Percentiles rank a stretch among this genome's conserved stretches.
Conservation (phyloP, 2,329 filamentous ascomycete genomes). For the Calonectria fujianensis region DNA sequence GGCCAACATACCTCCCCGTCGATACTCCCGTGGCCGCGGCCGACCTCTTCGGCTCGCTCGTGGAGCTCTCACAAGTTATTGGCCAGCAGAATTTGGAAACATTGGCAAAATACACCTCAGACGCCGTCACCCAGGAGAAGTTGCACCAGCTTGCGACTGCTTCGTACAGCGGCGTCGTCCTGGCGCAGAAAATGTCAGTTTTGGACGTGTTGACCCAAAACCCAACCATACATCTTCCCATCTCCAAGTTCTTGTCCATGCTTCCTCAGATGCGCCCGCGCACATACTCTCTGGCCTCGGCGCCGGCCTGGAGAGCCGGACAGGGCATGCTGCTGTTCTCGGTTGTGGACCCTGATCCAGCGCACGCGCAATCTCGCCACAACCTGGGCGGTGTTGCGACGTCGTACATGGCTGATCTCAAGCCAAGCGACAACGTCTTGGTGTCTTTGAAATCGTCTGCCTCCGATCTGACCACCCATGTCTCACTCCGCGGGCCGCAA, state of each 20-base stretch:
- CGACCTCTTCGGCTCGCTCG: background rate
- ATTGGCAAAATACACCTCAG: background rate
- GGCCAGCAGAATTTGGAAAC: constrained; percentile 2
- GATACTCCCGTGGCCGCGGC: background rate
- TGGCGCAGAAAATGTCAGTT: background rate
- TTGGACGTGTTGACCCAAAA: background rate
- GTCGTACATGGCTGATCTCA: background rate
- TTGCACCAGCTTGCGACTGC: background rate
- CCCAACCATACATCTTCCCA: background rate
- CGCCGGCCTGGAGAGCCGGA: background rate
- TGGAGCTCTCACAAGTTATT: background rate
- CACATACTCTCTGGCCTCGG: background rate
- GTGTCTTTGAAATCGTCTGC: background rate
- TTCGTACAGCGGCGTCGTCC: background rate
- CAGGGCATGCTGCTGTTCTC: constrained; percentile 6
- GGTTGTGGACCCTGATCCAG: constrained; percentile 4
- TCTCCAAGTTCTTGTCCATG: constrained; percentile 17
- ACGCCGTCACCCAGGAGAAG: background rate
- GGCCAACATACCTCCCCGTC: background rate
- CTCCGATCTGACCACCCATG: background rate
- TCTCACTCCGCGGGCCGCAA: background rate
- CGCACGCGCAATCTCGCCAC: constrained; percentile 1
- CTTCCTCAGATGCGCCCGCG: constrained; percentile 19
- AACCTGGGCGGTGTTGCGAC: background rate
- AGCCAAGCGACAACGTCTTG: background rate